Evolutionary conservation across 2,329 filamentous ascomycete genomes (phyloP).

Genomic region (Leptographium procerum): DNA sequence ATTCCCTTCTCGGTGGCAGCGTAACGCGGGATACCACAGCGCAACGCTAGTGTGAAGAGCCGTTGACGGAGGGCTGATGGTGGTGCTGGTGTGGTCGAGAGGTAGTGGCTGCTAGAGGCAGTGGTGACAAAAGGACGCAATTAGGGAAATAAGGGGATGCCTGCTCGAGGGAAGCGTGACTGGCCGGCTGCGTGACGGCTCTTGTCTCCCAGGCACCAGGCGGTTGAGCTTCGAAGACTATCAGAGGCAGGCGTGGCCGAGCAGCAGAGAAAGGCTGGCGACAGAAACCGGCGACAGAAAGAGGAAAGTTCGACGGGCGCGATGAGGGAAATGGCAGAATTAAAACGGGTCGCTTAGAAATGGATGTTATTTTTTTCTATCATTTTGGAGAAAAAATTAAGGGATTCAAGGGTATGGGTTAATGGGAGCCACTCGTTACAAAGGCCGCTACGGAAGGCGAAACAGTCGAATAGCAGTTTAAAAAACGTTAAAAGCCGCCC

Average conservation of each 20-base stretch:
- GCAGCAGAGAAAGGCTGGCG: not conserved
- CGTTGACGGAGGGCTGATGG: not conserved
- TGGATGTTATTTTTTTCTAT: not conserved
- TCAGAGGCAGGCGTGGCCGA: not conserved
- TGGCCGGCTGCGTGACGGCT: not conserved
- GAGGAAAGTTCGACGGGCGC: not conserved
- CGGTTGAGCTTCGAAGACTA: not conserved
- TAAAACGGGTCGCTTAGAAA: conserved; percentile 1
- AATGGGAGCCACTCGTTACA: not conserved
- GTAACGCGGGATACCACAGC: not conserved
- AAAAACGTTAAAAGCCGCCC: not conserved
- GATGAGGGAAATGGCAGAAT: not conserved
- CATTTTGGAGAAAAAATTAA: not conserved
- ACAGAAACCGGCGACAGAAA: not conserved
- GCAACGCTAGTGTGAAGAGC: not conserved
- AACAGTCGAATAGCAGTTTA: not conserved
- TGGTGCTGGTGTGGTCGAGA: not conserved
- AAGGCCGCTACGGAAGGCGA: not conserved
- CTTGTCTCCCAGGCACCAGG: not conserved
- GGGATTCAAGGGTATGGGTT: not conserved
- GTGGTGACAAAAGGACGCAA: not conserved
- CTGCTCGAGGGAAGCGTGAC: not conserved
- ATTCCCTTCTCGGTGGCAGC: conserved; percentile 4
- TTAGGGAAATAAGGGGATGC: too few relatives aligned
- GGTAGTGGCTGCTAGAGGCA: too few relatives aligned